Percentiles rank a stretch among this genome's conserved stretches.
Evolutionary conservation across 78 protist species (phyloP).

Genomic region (Dictyostelium capitatum): DNA sequence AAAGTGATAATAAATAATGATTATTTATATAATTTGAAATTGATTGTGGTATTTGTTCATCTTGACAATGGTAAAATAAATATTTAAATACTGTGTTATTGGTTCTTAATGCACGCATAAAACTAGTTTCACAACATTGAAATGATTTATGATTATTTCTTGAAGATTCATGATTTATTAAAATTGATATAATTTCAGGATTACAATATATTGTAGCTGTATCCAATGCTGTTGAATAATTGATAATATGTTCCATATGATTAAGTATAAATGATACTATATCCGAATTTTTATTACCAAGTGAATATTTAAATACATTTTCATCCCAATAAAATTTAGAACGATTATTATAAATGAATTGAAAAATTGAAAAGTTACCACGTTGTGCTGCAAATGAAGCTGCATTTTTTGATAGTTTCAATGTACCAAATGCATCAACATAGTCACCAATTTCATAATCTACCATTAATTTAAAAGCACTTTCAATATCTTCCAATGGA

Average conservation of each 20-base stretch:
- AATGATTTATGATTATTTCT: neutral
- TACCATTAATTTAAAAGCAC: neutral
- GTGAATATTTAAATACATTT: neutral
- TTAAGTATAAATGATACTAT: neutral
- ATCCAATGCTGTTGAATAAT: neutral
- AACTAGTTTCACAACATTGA: neutral
- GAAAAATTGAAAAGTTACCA: neutral
- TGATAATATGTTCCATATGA: constrained; percentile 5
- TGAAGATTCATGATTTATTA: neutral
- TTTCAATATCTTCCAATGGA: constrained; percentile 18
- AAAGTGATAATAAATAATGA: neutral
- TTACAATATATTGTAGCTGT: constrained; percentile 13
- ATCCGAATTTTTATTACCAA: neutral
- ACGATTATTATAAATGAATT: neutral
- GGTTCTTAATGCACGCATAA: neutral
- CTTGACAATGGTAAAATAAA: neutral
- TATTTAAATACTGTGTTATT: neutral
- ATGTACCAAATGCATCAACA: constrained; percentile 6
- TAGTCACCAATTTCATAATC: constrained; percentile 10
- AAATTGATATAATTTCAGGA: neutral
- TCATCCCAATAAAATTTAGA: constrained; percentile 5
- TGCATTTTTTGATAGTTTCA: constrained; percentile 3
- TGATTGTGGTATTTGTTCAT: constrained; percentile 9
- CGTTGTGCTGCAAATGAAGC: neutral
- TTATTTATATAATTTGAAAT: neutral